These are phyloP conservation scores for Xylaria multiplex DNA, from an alignment of 2,329 filamentous ascomycete genomes.

Conservation along the genomic window DNA sequence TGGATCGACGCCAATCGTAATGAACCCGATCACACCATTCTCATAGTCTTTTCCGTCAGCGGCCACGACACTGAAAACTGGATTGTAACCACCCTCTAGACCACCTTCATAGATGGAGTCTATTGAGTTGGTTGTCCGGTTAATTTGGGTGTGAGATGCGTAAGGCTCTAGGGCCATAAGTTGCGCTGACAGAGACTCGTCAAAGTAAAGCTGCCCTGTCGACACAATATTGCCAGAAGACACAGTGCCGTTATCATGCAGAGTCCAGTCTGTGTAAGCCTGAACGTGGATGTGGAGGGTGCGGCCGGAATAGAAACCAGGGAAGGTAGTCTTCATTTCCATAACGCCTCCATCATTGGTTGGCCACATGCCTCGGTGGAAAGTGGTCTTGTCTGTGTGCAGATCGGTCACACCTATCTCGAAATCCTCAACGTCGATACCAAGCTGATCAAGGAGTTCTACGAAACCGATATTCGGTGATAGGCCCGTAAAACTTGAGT, in stretches of 20 bases:
- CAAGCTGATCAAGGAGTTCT: slow-evolving; percentile 46
- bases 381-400: slow-evolving; percentile 47
- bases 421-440: slow-evolving; percentile 42
- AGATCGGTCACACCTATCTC: slow-evolving; percentile 35
- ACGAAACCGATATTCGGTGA: slow-evolving; percentile 47
- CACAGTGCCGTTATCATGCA: slow-evolving; percentile 37
- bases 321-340: slow-evolving; percentile 43
- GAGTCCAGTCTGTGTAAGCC: slow-evolving; percentile 36
- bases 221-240: slow-evolving; percentile 34
- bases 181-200: slow-evolving; percentile 39
- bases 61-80: slow-evolving; percentile 48
- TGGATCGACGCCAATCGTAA: slow-evolving; percentile 51
- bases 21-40: slow-evolving; percentile 52
- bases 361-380: slow-evolving; percentile 46
- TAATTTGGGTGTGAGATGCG: slow-evolving; percentile 48
- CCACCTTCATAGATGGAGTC: slow-evolving; percentile 41
- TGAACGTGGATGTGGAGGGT: slow-evolving; percentile 41
- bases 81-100: slow-evolving; percentile 45
- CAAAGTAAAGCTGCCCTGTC: slow-evolving; percentile 36
- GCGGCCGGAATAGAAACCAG: slow-evolving; percentile 42
- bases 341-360: slow-evolving; percentile 44
- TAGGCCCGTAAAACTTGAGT: slow-evolving; percentile 46
- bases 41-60: slow-evolving; percentile 49
- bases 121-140: slow-evolving; percentile 49
- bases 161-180: slow-evolving; percentile 52